phyloP scores from a whole-genome alignment of 805 yeast genomes.

The Saccharomycodes ludwigii region DNA sequence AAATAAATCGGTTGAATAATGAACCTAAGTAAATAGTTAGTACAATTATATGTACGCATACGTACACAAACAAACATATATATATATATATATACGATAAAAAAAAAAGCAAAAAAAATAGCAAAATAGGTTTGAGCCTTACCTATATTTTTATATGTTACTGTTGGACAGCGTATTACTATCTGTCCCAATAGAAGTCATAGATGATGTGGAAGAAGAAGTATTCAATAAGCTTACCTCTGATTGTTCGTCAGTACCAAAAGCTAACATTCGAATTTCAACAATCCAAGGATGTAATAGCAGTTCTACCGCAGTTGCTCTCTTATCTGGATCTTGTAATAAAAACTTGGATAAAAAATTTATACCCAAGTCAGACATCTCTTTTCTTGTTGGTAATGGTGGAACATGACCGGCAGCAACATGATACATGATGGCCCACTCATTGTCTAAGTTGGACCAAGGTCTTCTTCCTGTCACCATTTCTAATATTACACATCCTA shows the following conservation, averaged over 20 bases:
- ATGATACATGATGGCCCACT: conserved; percentile 97
- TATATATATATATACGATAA: background rate
- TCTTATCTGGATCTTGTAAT: conserved; percentile 66
- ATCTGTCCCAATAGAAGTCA: no score
- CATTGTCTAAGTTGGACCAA: conserved; percentile 93
- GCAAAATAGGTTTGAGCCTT: no score
- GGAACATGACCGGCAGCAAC: conserved; percentile 94
- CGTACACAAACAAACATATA: no score
- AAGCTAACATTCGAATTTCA: conserved; percentile 56
- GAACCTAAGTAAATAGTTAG: no score
- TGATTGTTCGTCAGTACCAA: conserved; percentile 35
- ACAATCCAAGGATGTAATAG: conserved; percentile 84
- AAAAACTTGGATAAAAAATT: conserved; percentile 64
- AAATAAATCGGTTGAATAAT: no score
- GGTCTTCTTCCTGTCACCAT: conserved; percentile 96
- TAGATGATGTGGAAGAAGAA: conserved; percentile 10
- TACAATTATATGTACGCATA: no score
- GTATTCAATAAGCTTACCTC: no score
- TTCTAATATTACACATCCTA: conserved; percentile 91
- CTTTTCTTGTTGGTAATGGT: conserved; percentile 66
- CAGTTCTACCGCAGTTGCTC: conserved; percentile 77
- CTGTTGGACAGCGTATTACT: no score
- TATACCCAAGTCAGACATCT: conserved; percentile 62
- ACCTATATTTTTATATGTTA: no score
- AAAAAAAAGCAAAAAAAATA: no score